Evolutionary conservation across 2,329 filamentous ascomycete species (phyloP).

Genomic region (Penicillium sp.): DNA sequence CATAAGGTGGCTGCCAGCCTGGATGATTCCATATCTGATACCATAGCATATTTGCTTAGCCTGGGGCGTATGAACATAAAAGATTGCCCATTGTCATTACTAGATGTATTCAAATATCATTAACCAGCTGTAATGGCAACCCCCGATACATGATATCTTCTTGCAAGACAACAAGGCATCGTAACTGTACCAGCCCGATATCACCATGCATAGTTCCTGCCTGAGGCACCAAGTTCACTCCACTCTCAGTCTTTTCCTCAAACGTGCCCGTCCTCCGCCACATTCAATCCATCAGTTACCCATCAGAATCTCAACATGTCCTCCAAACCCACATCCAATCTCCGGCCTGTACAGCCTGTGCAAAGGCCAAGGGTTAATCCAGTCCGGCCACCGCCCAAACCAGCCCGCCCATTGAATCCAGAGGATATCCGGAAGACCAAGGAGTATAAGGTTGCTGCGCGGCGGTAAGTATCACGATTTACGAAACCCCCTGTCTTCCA

Average conservation of each 20-base stretch:
- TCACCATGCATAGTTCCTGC: background rate
- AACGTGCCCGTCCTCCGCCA: background rate
- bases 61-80: background rate
- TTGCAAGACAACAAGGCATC: background rate
- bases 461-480: slow-evolving; percentile 32
- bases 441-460: slow-evolving; percentile 43
- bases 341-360: background rate
- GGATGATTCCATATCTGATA: background rate
- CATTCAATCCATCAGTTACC: background rate
- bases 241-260: slow-evolving; percentile 1
- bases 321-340: background rate
- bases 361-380: background rate
- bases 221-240: slow-evolving; percentile 4
- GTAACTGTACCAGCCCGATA: background rate
- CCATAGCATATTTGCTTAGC: background rate
- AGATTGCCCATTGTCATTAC: background rate
- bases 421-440: slow-evolving; percentile 44
- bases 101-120: background rate
- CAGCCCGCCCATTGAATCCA: slow-evolving; percentile 14
- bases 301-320: slow-evolving; percentile 1
- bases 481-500: background rate
- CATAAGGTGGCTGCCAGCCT: background rate
- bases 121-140: background rate
- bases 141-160: background rate
- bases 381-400: background rate